phyloP scores from a whole-genome alignment of 805 yeast genomes.

The Hanseniaspora mollemarum region DNA sequence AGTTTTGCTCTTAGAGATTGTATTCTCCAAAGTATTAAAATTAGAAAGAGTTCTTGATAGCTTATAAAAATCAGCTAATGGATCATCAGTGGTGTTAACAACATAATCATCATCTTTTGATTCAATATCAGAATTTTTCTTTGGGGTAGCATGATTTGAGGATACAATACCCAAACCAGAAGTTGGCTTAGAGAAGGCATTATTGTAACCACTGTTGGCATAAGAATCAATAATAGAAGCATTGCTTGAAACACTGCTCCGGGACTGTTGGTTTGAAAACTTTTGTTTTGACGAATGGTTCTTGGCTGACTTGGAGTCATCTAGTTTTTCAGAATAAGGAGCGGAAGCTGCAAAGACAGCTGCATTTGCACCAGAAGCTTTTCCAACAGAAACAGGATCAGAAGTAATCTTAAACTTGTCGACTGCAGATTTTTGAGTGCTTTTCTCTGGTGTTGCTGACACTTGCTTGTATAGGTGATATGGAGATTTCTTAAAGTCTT shows the following conservation, averaged over 20 bases:
- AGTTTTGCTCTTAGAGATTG: neutral
- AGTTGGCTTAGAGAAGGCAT: constrained; percentile 13
- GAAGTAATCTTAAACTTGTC: neutral
- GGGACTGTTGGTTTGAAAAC: neutral
- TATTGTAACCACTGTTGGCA: neutral
- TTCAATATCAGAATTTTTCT: neutral
- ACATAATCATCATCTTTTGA: constrained; percentile 13
- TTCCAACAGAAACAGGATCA: constrained; percentile 12
- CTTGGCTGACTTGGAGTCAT: neutral
- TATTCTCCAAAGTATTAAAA: constrained; percentile 1
- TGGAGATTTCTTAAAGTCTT: neutral
- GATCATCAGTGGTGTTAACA: constrained; percentile 17
- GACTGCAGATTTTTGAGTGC: neutral
- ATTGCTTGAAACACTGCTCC: constrained; percentile 9
- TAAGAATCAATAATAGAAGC: constrained; percentile 13
- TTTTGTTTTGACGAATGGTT: neutral
- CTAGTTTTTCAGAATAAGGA: neutral
- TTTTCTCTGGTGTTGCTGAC: neutral
- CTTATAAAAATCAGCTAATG: constrained; percentile 20
- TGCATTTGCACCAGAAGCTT: constrained; percentile 8
- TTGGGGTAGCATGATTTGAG: constrained; percentile 5
- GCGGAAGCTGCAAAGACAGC: constrained; percentile 7
- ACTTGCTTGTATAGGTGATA: constrained; percentile 8
- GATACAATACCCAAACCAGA: constrained; percentile 13
- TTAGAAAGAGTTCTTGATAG: constrained; percentile 18